Evolutionary conservation across 768 basidiomycete species (phyloP).

Genomic region (Mycena polygramma): DNA sequence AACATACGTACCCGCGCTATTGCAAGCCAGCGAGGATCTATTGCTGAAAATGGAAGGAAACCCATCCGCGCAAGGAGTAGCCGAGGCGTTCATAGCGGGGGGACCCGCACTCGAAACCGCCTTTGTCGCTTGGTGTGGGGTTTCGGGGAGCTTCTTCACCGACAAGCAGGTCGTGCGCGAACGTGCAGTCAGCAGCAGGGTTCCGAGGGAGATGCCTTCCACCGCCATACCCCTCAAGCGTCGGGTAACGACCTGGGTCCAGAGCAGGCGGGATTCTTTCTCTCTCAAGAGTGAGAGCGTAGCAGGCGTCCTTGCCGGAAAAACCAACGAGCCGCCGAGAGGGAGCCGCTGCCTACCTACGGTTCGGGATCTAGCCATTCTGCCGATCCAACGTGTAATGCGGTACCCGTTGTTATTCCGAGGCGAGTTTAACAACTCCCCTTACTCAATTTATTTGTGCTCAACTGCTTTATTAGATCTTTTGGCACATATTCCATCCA

Average conservation of each 20-base stretch:
- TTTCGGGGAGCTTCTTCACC: slow-evolving; percentile 57
- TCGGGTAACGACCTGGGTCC: slow-evolving; percentile 39
- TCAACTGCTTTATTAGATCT: slow-evolving; percentile 55
- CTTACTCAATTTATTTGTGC: not conserved
- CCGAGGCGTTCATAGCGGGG: slow-evolving; percentile 57
- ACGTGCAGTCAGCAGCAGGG: slow-evolving; percentile 20
- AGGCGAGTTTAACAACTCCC: slow-evolving; percentile 54
- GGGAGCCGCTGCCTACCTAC: slow-evolving; percentile 32
- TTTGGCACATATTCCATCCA: slow-evolving; percentile 60
- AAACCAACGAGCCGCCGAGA: slow-evolving; percentile 14
- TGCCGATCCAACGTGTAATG: slow-evolving; percentile 74
- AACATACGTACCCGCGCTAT: slow-evolving; percentile 55
- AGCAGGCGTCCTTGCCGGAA: slow-evolving; percentile 16
- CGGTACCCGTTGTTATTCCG: slow-evolving; percentile 72
- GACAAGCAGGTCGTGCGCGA: not conserved
- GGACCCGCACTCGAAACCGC: slow-evolving; percentile 60
- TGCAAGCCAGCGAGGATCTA: slow-evolving; percentile 55
- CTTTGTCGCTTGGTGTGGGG: slow-evolving; percentile 52
- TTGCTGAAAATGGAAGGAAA: slow-evolving; percentile 52
- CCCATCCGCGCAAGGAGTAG: slow-evolving; percentile 63
- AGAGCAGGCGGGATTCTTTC: slow-evolving; percentile 26
- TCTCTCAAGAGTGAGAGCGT: slow-evolving; percentile 11
- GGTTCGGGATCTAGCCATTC: slow-evolving; percentile 72
- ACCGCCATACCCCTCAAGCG: slow-evolving; percentile 35
- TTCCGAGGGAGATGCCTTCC: slow-evolving; percentile 27